Base-by-base conservation (phyloP, 441 rosid species). In the Brassica balearica region DNA sequence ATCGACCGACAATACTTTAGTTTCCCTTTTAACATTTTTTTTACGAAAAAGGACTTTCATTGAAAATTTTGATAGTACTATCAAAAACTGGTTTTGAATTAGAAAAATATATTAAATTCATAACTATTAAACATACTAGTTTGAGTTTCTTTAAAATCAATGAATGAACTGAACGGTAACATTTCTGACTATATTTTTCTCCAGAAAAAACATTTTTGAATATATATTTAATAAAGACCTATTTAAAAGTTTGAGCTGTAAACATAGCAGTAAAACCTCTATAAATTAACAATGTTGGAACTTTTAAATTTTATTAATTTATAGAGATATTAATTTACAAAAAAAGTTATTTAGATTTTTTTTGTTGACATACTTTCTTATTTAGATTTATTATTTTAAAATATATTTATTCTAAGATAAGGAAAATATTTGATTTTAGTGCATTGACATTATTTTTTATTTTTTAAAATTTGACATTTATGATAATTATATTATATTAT, bases 1-100 rank as follows among this genome's bases (percentile, higher is more conserved):
- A 25, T 43, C 12, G 8, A 8, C 12, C 64, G 61, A 6, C 29
- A 43, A 73, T 15, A 63, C n/a, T 6, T 48, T 36, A 53, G 41
- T 8, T 55, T 51, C 15, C 12, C 15, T 6, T 51, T 19, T 19
- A 0, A 25, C 2, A 8, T 38, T 8, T 8, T 36, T 20, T 51
- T 32, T 29, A 14, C 15, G 43, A 3, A 65, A 74, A 17, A 63
- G 46, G 5, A 20, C n/a, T 74, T 74, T 23, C 41, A 74, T 36
- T 15, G 22, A n/a, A 1, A 53, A 0, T 20, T 55, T 8, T 5
- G 23, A 34, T 64, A 23, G 34, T 29, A 29, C n/a, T 22, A 20
- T 59, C 32, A 22, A 20, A 19, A 20, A 58, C 63, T 46, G 77
- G 53, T 64, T 51, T 65, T 56, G 56, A 71, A 15, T 36, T 9